Percentiles rank a stretch among this genome's conserved stretches.
Evolutionary conservation across 805 yeast genomes (phyloP).

Genomic region (Saccharomyces kudriavzevii): DNA sequence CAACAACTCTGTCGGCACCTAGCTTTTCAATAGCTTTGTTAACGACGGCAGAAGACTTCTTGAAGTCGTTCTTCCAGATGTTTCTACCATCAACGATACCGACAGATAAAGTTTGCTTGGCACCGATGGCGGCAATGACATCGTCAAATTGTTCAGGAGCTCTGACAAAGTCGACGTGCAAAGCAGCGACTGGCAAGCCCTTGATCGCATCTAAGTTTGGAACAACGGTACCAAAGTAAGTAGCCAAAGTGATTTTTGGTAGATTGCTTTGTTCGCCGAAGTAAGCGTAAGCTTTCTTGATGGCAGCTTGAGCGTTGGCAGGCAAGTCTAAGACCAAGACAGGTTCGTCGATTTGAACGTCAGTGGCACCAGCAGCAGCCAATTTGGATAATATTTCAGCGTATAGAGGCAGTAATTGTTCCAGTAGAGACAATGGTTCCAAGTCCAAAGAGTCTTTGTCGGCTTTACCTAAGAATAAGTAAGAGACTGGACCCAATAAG

Average conservation of each 20-base stretch:
- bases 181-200: constrained; percentile 86
- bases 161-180: constrained; percentile 95
- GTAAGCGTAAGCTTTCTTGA: constrained; percentile 77
- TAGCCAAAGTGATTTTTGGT: constrained; percentile 75
- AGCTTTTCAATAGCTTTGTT: constrained; percentile 75
- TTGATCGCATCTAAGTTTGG: constrained; percentile 89
- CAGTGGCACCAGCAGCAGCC: constrained; percentile 87
- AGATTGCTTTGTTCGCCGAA: constrained; percentile 58
- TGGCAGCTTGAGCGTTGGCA: constrained; percentile 73
- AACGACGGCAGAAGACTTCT: constrained; percentile 76
- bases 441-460: constrained; percentile 95
- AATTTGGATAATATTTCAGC: constrained; percentile 80
- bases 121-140: constrained; percentile 57
- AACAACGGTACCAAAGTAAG: constrained; percentile 97
- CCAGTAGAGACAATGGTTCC: constrained; percentile 84
- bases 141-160: constrained; percentile 91
- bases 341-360: constrained; percentile 97
- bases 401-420: constrained; percentile 88
- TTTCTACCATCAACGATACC: constrained; percentile 99
- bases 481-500: constrained; percentile 91
- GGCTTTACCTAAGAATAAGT: constrained; percentile 91
- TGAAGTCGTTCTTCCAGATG: constrained; percentile 96
- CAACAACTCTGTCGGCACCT: constrained; percentile 80
- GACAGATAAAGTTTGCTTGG: constrained; percentile 76
- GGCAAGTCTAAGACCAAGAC: constrained; percentile 89